A percentile compares a stretch with the other conserved stretches of the same genome.
These are phyloP conservation scores for Penicillium oxalicum DNA, from an alignment of 2,329 filamentous ascomycete species.

Conservation along the genomic window DNA sequence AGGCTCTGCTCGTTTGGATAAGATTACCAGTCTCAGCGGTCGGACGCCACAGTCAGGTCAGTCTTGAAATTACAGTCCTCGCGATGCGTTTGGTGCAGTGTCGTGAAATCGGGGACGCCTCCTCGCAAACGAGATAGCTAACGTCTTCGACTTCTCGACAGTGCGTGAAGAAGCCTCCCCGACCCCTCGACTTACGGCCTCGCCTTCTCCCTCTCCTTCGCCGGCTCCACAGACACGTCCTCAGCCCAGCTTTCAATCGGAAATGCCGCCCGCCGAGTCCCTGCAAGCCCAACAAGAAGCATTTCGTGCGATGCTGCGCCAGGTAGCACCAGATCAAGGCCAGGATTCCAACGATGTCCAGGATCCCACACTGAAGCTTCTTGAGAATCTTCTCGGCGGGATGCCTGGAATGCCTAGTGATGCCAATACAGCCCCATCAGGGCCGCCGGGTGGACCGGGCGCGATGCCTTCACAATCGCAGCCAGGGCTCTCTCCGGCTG, in stretches of 20 bases:
- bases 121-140: background rate
- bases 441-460: constrained; percentile 21
- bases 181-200: constrained; percentile 12
- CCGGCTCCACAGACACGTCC: constrained; percentile 19
- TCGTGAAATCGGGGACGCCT: too few relatives aligned
- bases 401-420: constrained; percentile 19
- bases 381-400: constrained; percentile 33
- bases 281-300: constrained; percentile 40
- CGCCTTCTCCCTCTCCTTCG: constrained; percentile 24
- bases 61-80: background rate
- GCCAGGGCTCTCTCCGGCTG: constrained; percentile 20
- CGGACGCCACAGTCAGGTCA: constrained; percentile 39
- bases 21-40: constrained; percentile 57
- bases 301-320: constrained; percentile 37
- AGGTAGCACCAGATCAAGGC: constrained; percentile 19
- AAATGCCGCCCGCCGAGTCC: constrained; percentile 27
- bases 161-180: constrained; percentile 22
- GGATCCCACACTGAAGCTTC: constrained; percentile 34
- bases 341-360: constrained; percentile 20
- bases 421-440: constrained; percentile 15
- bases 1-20: constrained; percentile 54
- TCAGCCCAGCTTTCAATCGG: constrained; percentile 14
- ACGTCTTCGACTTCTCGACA: constrained; percentile 6
- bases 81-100: background rate
- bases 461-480: constrained; percentile 4